phyloP scores from a whole-genome alignment of 2,329 filamentous ascomycete genomes.

The Fusarium sp. region DNA sequence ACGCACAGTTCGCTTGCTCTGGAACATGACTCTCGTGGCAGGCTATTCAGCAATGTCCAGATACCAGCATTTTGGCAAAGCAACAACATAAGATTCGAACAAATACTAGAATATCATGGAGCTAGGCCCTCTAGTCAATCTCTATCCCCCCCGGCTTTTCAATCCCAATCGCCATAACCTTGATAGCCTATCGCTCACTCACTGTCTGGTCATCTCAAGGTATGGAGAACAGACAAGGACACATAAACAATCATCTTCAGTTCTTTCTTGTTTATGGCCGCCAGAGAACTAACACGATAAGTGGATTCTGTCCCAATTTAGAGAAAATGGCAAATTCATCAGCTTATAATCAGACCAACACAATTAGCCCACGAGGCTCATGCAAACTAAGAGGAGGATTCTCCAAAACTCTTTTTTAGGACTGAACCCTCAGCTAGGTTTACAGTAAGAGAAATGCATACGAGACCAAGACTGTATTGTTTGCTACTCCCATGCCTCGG shows the following conservation, averaged over 20 bases:
- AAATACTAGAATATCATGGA: neutral
- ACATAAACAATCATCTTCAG: neutral
- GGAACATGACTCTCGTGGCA: neutral
- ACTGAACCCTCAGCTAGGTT: neutral
- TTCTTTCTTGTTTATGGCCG: neutral
- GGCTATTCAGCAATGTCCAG: neutral
- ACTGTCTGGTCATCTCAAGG: neutral
- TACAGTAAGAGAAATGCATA: neutral
- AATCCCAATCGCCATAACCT: neutral
- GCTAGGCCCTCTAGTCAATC: neutral
- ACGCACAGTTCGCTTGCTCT: conserved; percentile 16
- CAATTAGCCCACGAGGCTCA: neutral
- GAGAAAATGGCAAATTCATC: neutral
- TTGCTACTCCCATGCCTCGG: neutral
- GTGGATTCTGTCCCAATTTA: neutral
- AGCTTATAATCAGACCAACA: neutral
- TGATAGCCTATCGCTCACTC: neutral
- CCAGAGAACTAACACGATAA: neutral
- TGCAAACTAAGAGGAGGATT: neutral
- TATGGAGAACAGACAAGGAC: neutral
- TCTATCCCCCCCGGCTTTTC: neutral
- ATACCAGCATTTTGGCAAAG: neutral
- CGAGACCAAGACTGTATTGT: neutral
- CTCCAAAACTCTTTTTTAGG: neutral
- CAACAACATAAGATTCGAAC: neutral